Evolutionary conservation across 225 moss, liverwort and hornwort genomes (phyloP).

Genomic region (Asterella californica): DNA sequence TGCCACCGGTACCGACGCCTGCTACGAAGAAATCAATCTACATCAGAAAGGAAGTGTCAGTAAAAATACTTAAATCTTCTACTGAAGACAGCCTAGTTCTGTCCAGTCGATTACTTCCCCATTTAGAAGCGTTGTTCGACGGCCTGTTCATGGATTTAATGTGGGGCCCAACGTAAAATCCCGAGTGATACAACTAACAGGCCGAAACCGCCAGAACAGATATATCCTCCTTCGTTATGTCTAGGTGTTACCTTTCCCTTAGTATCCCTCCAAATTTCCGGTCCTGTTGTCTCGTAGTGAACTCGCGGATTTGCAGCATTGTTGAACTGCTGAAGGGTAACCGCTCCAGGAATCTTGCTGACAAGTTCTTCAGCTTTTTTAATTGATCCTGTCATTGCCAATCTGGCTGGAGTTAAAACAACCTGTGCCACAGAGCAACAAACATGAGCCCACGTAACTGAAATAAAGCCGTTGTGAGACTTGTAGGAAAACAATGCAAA

Average conservation of each 20-base stretch:
- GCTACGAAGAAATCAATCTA: slow-evolving; percentile 67
- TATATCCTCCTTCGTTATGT: not conserved
- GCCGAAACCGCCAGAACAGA: not conserved
- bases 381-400: slow-evolving; percentile 40
- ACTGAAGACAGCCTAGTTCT: not conserved
- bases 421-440: slow-evolving; percentile 18
- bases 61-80: not conserved
- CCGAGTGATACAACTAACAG: not conserved
- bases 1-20: slow-evolving; percentile 74
- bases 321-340: slow-evolving; percentile 64
- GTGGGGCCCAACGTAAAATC: not conserved
- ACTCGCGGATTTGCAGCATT: slow-evolving; percentile 63
- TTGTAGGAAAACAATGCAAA: not conserved
- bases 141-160: not conserved
- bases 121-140: not conserved
- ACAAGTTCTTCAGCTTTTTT: slow-evolving; percentile 48
- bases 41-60: slow-evolving; percentile 17
- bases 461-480: not conserved
- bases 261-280: slow-evolving; percentile 75
- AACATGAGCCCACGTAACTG: not conserved
- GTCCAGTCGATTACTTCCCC: not conserved
- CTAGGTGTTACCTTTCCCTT: slow-evolving; percentile 54
- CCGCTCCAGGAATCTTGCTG: slow-evolving; percentile 47
- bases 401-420: slow-evolving; percentile 37
- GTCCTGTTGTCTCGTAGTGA: slow-evolving; percentile 68